Percentiles rank a stretch among this genome's conserved stretches.
Evolutionary conservation across 192 early-diverging fungal species (phyloP).

Genomic region (Backusella tuberculispora): DNA sequence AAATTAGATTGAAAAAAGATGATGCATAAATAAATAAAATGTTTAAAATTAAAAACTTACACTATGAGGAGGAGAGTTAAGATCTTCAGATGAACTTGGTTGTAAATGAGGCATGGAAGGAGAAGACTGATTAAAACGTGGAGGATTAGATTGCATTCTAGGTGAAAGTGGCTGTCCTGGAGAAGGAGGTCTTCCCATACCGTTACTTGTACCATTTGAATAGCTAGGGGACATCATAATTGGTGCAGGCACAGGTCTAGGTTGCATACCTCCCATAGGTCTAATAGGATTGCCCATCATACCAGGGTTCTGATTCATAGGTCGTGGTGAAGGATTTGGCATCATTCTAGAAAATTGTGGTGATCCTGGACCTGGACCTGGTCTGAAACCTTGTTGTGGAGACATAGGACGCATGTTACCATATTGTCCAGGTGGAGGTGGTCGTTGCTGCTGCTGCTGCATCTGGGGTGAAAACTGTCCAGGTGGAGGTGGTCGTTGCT

Average conservation of each 20-base stretch:
- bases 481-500: background rate
- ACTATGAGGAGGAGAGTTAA: slow-evolving; percentile 21
- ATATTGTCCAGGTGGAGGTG: background rate
- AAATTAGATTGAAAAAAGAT: background rate
- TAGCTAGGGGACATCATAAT: slow-evolving; percentile 21
- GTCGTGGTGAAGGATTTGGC: background rate
- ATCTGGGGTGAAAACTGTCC: background rate
- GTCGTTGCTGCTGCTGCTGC: background rate
- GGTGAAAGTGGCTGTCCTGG: background rate
- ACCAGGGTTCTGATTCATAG: background rate
- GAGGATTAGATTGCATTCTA: slow-evolving; percentile 2
- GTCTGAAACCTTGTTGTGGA: background rate
- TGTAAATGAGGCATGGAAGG: slow-evolving; percentile 23
- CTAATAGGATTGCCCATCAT: background rate
- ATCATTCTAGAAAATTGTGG: background rate
- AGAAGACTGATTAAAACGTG: slow-evolving; percentile 7
- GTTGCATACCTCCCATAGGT: background rate
- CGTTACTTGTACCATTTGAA: background rate
- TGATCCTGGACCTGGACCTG: background rate
- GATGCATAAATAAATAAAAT: background rate
- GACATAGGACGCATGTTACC: background rate
- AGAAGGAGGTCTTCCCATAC: slow-evolving; percentile 23
- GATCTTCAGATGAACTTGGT: slow-evolving; percentile 17
- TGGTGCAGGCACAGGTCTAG: slow-evolving; percentile 17
- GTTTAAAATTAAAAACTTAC: background rate